These are phyloP conservation scores for Hawksworthiomyces lignivorus DNA, from an alignment of 2,329 filamentous ascomycete species.

Conservation along the genomic window DNA sequence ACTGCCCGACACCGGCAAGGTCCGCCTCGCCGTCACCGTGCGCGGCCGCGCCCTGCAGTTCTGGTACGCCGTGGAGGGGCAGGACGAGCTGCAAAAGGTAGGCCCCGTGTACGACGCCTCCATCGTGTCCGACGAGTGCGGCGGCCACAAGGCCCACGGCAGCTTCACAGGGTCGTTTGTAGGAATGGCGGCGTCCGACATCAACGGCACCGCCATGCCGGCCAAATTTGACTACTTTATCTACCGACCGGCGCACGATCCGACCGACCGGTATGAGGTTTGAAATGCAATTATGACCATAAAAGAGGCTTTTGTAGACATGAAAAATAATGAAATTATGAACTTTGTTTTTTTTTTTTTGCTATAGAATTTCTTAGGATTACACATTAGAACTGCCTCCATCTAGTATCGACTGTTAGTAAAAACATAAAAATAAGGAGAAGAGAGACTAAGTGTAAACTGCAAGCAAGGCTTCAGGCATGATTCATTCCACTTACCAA, in stretches of 20 bases:
- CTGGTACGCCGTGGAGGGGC: slow-evolving; percentile 39
- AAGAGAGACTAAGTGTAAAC: neutral
- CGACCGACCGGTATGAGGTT: slow-evolving; percentile 41
- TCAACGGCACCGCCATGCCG: slow-evolving; percentile 40
- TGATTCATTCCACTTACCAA: slow-evolving; percentile 18
- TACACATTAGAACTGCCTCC: slow-evolving; percentile 3
- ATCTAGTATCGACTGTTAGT: neutral
- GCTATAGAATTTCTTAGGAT: too few relatives aligned
- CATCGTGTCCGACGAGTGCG: slow-evolving; percentile 55
- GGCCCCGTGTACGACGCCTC: slow-evolving; percentile 52
- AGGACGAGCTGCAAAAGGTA: slow-evolving; percentile 34
- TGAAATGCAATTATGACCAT: too few relatives aligned
- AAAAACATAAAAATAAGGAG: neutral
- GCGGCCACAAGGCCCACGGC: slow-evolving; percentile 51
- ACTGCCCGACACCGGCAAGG: slow-evolving; percentile 48
- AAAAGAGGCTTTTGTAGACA: too few relatives aligned
- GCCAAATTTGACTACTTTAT: slow-evolving; percentile 45
- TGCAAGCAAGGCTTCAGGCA: too few relatives aligned
- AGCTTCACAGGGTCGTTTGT: slow-evolving; percentile 58
- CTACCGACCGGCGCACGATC: slow-evolving; percentile 40
- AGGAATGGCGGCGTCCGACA: slow-evolving; percentile 46
- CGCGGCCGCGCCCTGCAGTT: slow-evolving; percentile 48
- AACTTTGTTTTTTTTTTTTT: too few relatives aligned
- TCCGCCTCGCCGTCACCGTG: slow-evolving; percentile 43
- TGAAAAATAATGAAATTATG: too few relatives aligned